phyloP scores from a whole-genome alignment of 2,329 filamentous ascomycete species.

The Fusarium tjaetaba region DNA sequence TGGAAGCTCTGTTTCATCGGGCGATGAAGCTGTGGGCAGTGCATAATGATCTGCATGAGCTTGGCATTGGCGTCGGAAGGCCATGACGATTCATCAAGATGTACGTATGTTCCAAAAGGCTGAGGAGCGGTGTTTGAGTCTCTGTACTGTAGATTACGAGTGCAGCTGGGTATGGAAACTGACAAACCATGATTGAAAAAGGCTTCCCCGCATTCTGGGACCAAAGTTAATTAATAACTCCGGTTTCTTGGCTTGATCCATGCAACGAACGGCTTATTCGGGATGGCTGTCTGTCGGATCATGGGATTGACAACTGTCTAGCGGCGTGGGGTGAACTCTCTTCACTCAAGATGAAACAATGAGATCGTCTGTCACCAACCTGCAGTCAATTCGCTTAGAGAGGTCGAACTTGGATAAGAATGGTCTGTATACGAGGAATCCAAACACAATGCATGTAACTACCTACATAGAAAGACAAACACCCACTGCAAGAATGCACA shows the following conservation, averaged over 20 bases:
- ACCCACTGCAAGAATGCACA: background rate
- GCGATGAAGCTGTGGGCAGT: constrained; percentile 15
- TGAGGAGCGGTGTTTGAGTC: background rate
- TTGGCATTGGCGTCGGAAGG: constrained; percentile 6
- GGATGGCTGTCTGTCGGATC: constrained; percentile 25
- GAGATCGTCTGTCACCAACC: background rate
- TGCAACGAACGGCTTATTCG: background rate
- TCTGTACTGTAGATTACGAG: no score
- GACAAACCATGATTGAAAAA: background rate
- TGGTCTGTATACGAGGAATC: background rate
- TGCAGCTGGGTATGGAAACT: background rate
- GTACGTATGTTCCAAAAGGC: background rate
- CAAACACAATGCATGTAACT: background rate
- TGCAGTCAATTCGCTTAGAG: background rate
- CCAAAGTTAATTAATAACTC: constrained; percentile 11
- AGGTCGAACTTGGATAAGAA: background rate
- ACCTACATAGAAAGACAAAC: background rate
- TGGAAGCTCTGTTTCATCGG: constrained; percentile 1
- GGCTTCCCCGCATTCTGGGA: constrained; percentile 16
- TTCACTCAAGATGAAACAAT: constrained; percentile 10
- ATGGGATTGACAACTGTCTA: constrained; percentile 37
- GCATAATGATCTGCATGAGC: constrained; percentile 40
- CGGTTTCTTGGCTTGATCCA: constrained; percentile 13
- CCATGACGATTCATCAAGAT: no score
- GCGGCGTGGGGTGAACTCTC: constrained; percentile 12